Evolutionary conservation across 2,329 filamentous ascomycete genomes (phyloP).

Genomic region (Thelonectria rubi): DNA sequence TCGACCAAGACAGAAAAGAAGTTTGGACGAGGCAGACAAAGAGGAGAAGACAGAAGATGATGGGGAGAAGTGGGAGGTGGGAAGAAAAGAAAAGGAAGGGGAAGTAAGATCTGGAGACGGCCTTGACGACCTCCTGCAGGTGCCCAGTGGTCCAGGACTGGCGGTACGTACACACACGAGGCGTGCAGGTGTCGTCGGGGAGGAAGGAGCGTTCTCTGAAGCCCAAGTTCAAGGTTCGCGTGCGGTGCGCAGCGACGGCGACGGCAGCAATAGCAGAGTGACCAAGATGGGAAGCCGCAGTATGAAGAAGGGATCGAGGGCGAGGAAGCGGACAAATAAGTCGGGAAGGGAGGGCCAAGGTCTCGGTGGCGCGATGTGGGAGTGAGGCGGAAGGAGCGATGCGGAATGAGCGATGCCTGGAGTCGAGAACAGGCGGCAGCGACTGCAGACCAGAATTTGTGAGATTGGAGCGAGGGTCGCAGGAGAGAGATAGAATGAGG

Average conservation of each 20-base stretch:
- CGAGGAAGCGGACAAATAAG: neutral
- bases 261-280: neutral
- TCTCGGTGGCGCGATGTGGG: too few species aligned
- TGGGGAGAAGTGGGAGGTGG: neutral
- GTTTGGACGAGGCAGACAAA: neutral
- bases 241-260: neutral
- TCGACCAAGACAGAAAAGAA: conserved; percentile 10
- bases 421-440: too few species aligned
- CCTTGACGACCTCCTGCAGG: neutral
- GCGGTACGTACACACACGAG: neutral
- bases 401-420: neutral
- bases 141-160: neutral
- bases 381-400: neutral
- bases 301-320: neutral
- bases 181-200: neutral
- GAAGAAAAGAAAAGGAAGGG: neutral
- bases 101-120: neutral
- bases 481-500: neutral
- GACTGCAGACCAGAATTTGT: neutral
- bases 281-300: neutral
- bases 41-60: neutral
- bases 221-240: neutral
- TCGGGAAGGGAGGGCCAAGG: neutral
- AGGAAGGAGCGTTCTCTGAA: neutral
- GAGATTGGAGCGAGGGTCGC: neutral